Evolutionary conservation across 1,284 basidiomycete genomes (phyloP), one percentile per base, ranked within the genome.

Genomic region (Papiliotrema terrestris): DNA sequence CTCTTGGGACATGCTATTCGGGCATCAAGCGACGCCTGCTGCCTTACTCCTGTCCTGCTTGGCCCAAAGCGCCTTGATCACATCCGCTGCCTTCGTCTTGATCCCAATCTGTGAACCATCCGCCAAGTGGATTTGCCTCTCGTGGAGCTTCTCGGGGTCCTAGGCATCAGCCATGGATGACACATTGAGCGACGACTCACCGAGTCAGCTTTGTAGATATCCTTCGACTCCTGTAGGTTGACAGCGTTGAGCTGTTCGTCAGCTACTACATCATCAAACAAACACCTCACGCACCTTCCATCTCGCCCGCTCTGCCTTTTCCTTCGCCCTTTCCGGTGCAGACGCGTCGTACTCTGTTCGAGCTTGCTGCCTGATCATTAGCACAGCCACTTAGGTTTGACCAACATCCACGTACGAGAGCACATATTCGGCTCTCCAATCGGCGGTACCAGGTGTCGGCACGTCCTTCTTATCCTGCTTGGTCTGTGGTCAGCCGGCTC

Each of bases 151-250:
- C 29, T 11, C 11, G 6, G 29, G 29, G 29, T 41, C 39, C 39
- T 41, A 17, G 8, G 5, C 15, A 41, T 41, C 5, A 41, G 39
- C 39, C 17, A 41, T 41, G 5, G 5, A 8, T 15, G 20, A 25
- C 9, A 17, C 43, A 26, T 14, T 17, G 23, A 22, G 37, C 15
- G 36, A 23, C 17, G 48, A 62, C 65, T 58, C 52, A 65, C 65
- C 4, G 57, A 45, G 45, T 68, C 65, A 5, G 61, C 54, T 23
- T 56, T 53, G 36, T 66, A 67, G 26, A 59, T 58, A 50, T 68
- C 67, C 50, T 65, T 65, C 2, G 61, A 59, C 37, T 59, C 63
- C 54, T 68, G 67, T 25, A 67, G 46, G 45, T 61, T 60, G 14
- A 68, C 60, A n/a, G 65, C 57, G 32, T 53, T 51, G 35, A 46